A percentile compares a stretch with the other conserved stretches of the same genome.
Conservation (phyloP, 495 filamentous ascomycete species). For the Hypoxylon subgilvum region DNA sequence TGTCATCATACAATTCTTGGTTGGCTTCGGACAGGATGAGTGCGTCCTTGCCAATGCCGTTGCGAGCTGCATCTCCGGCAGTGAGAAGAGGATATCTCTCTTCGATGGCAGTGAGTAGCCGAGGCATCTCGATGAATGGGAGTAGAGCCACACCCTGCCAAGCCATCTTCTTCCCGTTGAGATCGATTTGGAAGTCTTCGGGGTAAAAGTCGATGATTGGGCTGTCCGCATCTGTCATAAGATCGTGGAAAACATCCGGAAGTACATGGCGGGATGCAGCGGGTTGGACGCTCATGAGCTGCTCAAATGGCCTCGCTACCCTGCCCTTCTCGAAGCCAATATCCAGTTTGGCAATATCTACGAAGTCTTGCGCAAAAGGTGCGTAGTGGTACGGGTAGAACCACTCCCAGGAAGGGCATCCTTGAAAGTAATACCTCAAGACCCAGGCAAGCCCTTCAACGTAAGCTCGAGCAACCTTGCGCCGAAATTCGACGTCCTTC, state of each 20-base stretch:
- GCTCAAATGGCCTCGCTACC: slow-evolving; percentile 91
- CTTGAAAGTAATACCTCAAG: slow-evolving; percentile 96
- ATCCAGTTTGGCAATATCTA: slow-evolving; percentile 77
- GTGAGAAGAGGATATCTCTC: slow-evolving; percentile 80
- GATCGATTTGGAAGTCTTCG: slow-evolving; percentile 86
- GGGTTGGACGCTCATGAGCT: slow-evolving; percentile 97
- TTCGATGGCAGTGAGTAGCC: slow-evolving; percentile 81
- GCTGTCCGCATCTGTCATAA: slow-evolving; percentile 87
- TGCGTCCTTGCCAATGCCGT: slow-evolving; percentile 78
- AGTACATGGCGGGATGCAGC: slow-evolving; percentile 91
- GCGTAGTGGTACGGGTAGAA: slow-evolving; percentile 99
- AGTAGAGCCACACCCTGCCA: slow-evolving; percentile 96
- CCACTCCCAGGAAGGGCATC: slow-evolving; percentile 98
- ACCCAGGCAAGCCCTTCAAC: slow-evolving; percentile 99
- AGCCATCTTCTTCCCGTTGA: slow-evolving; percentile 97
- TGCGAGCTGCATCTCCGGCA: slow-evolving; percentile 77
- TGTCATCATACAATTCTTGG: slow-evolving; percentile 75
- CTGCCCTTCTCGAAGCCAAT: slow-evolving; percentile 84
- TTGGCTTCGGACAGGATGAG: slow-evolving; percentile 84
- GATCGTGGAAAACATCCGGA: slow-evolving; percentile 78
- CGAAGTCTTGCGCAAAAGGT: slow-evolving; percentile 95
- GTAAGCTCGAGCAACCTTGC: slow-evolving; percentile 89
- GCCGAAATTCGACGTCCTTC: slow-evolving; percentile 81
- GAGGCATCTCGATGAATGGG: slow-evolving; percentile 93
- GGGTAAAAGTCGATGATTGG: slow-evolving; percentile 98